These are phyloP conservation scores for Populus hybrid DNA, from an alignment of 441 rosid genomes.

Conservation along the genomic window DNA sequence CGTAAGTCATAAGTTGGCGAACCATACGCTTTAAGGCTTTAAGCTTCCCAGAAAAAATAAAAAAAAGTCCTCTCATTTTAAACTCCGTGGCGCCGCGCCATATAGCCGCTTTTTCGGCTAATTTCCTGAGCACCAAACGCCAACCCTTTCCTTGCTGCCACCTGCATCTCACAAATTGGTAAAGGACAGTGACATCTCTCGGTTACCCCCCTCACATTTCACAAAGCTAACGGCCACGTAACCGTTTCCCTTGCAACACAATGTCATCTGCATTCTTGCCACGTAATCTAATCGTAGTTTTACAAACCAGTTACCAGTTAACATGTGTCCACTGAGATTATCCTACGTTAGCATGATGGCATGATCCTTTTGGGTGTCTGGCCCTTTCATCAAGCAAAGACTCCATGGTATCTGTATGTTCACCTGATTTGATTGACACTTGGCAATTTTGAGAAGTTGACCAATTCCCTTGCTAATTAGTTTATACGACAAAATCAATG, in stretches of 20 bases:
- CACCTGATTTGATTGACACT: no score
- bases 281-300: not conserved
- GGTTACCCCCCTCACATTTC: not conserved
- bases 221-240: conserved; percentile 18
- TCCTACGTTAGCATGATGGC: conserved; percentile 20
- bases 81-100: not conserved
- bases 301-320: not conserved
- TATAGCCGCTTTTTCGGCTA: not conserved
- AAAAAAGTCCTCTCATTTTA: not conserved
- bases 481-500: no score
- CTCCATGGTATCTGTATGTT: no score
- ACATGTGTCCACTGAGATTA: not conserved
- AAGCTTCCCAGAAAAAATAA: not conserved
- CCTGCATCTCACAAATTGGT: conserved; percentile 6
- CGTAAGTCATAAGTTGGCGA: conserved; percentile 30
- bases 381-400: no score
- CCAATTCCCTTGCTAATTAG: no score
- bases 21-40: conserved; percentile 14
- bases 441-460: no score
- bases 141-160: conserved; percentile 23
- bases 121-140: conserved; percentile 4
- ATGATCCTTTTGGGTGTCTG: not conserved
- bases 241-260: conserved; percentile 5
- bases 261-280: not conserved
- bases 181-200: not conserved